Base-by-base conservation (phyloP, 345 rosid species). In the Capsella bursapastoris region DNA sequence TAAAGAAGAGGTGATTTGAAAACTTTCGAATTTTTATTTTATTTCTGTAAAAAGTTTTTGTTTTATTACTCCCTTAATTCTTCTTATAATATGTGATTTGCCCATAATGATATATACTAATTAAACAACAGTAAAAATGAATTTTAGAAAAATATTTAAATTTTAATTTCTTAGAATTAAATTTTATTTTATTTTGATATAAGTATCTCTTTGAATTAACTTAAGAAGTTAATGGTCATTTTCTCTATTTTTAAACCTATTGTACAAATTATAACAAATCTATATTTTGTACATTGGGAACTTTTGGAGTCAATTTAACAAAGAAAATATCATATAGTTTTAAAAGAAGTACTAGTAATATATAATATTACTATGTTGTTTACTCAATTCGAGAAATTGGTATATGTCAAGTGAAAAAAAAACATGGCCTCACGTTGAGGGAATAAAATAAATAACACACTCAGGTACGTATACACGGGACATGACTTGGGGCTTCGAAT, bases 361-460 rank as follows among this genome's bases (percentile, higher is more conserved):
- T 55, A 55, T 34, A 34, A 34, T 9, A 43, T 43, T 7, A 57
- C 18, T 29, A 16, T 8, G 34, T 31, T 53, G 25, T 29, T 29
- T 43, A 72, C 56, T 25, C 1, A 44, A 57, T n/a, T 32, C 1
- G 48, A 34, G 37, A 34, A 34, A 34, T 34, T 34, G 8, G 37
- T 51, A 48, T n/a, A 62, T 62, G 64, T 34, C 16, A 56, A 63
- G 15, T 13, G 22, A 40, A 27, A 29, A 47, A 47, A 43, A 57
- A 51, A 45, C 25, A 29, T 73, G 77, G 64, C 9, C 70, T 55
- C 77, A 73, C 77, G 77, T 73, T 57, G 64, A 8, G 15, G 37
- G 37, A 70, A 57, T 18, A 57, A 9, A 70, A 57, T 18, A 57
- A 9, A 22, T 1, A 22, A 22, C 47, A 14, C 3, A 15, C 47